Conservation (phyloP, 805 yeast genomes). For the Isabelozyma pseudorhagii region DNA sequence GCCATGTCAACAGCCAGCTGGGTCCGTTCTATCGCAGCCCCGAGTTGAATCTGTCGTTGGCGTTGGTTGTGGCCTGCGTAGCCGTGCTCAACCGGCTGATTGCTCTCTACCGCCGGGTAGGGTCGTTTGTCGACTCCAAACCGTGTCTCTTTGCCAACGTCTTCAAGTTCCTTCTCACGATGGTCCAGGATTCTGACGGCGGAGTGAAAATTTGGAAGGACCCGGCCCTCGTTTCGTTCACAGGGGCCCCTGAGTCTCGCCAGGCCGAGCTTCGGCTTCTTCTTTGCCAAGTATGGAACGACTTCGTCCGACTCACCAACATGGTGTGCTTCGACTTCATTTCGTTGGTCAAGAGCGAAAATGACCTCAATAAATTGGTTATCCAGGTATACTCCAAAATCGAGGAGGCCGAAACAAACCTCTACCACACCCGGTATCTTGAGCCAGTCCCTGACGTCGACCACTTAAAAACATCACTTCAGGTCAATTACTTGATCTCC, state of each 20-base stretch:
- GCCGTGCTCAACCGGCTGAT: slow-evolving; percentile 21
- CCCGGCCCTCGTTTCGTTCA: slow-evolving; percentile 23
- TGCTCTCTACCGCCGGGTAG: slow-evolving; percentile 13
- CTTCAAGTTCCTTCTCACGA: slow-evolving; percentile 15
- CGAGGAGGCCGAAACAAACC: slow-evolving; percentile 23
- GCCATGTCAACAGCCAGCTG: background rate
- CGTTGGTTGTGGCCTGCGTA: slow-evolving; percentile 11
- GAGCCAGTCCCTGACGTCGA: slow-evolving; percentile 9
- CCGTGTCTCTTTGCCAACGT: slow-evolving; percentile 11
- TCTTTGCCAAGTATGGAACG: slow-evolving; percentile 32
- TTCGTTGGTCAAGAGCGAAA: slow-evolving; percentile 19
- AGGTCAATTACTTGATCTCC: slow-evolving; percentile 27
- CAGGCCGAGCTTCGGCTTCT: slow-evolving; percentile 24
- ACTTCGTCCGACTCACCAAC: slow-evolving; percentile 30
- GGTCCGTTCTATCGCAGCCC: background rate
- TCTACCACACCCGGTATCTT: slow-evolving; percentile 13
- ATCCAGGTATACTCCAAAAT: slow-evolving; percentile 15
- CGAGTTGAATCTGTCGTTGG: background rate
- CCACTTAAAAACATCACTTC: slow-evolving; percentile 15
- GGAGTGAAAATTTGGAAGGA: slow-evolving; percentile 31
- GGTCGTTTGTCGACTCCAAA: slow-evolving; percentile 6
- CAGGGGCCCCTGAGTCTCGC: slow-evolving; percentile 11
- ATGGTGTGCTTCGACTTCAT: slow-evolving; percentile 20
- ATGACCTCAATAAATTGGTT: slow-evolving; percentile 14
- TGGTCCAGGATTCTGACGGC: slow-evolving; percentile 9